Percentiles rank a stretch among this genome's conserved stretches.
phyloP scores from a whole-genome alignment of 805 yeast genomes.

The Lipomyces yamanashiensis region DNA sequence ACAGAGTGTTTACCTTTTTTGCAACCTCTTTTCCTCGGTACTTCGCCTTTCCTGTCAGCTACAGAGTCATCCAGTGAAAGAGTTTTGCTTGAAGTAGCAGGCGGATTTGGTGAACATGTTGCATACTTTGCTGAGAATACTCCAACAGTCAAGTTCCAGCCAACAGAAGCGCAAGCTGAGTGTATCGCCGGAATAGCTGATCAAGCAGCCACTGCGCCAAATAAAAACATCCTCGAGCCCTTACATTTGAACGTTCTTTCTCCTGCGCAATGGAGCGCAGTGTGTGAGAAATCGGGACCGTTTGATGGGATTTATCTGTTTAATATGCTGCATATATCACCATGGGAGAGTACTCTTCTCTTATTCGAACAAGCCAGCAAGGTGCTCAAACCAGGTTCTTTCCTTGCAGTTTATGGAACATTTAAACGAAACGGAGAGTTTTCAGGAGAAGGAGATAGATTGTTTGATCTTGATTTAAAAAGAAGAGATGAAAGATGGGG shows the following conservation, averaged over 20 bases:
- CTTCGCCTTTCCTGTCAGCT: background rate
- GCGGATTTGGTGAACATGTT: slow-evolving; percentile 35
- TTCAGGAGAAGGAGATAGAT: slow-evolving; percentile 26
- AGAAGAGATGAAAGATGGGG: slow-evolving; percentile 34
- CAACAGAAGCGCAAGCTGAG: slow-evolving; percentile 35
- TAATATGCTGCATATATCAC: slow-evolving; percentile 35
- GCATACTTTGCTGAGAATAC: slow-evolving; percentile 27
- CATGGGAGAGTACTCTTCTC: slow-evolving; percentile 25
- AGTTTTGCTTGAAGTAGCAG: slow-evolving; percentile 29
- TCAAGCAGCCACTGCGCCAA: slow-evolving; percentile 1
- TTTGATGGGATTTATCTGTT: slow-evolving; percentile 27
- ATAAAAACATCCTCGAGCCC: slow-evolving; percentile 20
- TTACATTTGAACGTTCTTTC: slow-evolving; percentile 23
- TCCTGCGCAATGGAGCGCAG: slow-evolving; percentile 21
- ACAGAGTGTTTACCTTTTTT: slow-evolving; percentile 25
- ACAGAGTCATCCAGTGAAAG: background rate
- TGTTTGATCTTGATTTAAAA: slow-evolving; percentile 29
- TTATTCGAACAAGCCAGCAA: slow-evolving; percentile 21
- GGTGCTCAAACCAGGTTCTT: slow-evolving; percentile 14
- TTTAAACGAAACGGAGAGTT: slow-evolving; percentile 34
- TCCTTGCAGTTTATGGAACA: slow-evolving; percentile 33
- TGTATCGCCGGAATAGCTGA: slow-evolving; percentile 31
- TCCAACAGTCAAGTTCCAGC: slow-evolving; percentile 27
- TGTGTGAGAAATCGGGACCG: slow-evolving; percentile 12
- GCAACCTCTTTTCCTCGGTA: slow-evolving; percentile 14